A percentile compares a stretch with the other conserved stretches of the same genome.
phyloP scores from a whole-genome alignment of 495 filamentous ascomycete species.

The Aspergillus heteromorphus region DNA sequence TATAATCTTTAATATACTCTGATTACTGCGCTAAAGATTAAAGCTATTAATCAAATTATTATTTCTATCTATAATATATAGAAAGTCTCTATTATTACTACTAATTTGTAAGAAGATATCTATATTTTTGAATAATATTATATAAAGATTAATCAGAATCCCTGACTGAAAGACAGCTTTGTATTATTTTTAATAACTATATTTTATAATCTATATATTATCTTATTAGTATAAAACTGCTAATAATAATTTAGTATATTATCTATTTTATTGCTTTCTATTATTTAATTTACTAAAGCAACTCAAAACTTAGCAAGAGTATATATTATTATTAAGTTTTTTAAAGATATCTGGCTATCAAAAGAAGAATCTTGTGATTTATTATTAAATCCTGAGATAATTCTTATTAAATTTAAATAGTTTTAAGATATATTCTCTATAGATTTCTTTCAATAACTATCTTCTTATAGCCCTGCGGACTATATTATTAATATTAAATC shows the following conservation, averaged over 20 bases:
- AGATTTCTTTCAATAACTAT: neutral
- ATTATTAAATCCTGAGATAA: neutral
- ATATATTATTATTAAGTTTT: neutral
- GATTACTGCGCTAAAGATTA: neutral
- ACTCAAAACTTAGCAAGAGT: neutral
- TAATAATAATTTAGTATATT: neutral
- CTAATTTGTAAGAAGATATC: neutral
- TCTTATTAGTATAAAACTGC: neutral
- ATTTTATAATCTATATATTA: neutral
- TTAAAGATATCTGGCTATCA: neutral
- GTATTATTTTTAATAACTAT: neutral
- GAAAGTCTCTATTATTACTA: neutral
- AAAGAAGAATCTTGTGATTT: neutral
- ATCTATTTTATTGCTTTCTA: neutral
- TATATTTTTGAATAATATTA: neutral
- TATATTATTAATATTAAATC: neutral
- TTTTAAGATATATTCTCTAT: neutral
- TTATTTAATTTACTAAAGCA: neutral
- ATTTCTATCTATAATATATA: neutral
- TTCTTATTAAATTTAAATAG: neutral
- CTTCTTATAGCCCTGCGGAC: neutral
- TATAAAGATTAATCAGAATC: neutral
- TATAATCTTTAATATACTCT: neutral
- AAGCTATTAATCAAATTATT: neutral
- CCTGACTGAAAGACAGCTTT: neutral